phyloP scores from a whole-genome alignment of 768 basidiomycete genomes.

The Exsudoporus frostii region DNA sequence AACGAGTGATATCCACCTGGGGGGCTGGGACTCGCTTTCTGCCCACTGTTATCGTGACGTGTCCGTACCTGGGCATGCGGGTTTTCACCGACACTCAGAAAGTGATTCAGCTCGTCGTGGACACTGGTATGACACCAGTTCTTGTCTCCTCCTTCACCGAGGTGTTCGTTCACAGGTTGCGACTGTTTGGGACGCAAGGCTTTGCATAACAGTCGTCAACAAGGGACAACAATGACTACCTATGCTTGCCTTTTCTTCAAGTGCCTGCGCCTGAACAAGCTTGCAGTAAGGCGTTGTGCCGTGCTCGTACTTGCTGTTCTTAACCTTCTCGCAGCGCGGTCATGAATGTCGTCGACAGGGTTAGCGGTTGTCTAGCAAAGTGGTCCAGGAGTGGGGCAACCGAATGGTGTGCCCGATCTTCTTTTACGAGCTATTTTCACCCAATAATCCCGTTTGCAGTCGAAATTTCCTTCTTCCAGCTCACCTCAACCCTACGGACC shows the following conservation, averaged over 20 bases:
- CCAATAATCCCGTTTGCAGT: slow-evolving; percentile 36
- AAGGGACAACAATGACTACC: slow-evolving; percentile 27
- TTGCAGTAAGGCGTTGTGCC: slow-evolving; percentile 10
- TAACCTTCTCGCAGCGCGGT: slow-evolving; percentile 8
- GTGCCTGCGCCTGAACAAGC: slow-evolving; percentile 15
- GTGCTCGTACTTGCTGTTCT: slow-evolving; percentile 15
- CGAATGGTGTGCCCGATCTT: slow-evolving; percentile 49
- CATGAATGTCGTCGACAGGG: slow-evolving; percentile 62
- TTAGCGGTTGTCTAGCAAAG: slow-evolving; percentile 45
- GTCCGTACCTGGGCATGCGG: no score
- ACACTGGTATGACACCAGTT: not conserved
- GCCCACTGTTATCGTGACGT: no score
- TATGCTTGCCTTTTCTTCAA: slow-evolving; percentile 21
- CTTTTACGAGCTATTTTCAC: slow-evolving; percentile 17
- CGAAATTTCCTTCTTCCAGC: slow-evolving; percentile 57
- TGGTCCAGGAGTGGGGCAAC: slow-evolving; percentile 62
- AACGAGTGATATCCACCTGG: not conserved
- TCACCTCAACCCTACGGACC: slow-evolving; percentile 57
- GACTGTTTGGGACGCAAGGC: slow-evolving; percentile 20
- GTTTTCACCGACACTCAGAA: not conserved
- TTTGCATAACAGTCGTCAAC: slow-evolving; percentile 26
- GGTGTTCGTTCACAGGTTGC: not conserved
- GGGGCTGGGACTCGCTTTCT: no score
- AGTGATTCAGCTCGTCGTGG: not conserved
- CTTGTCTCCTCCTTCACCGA: not conserved